Evolutionary conservation across 345 rosid genomes (phyloP).

Genomic region (Mercurialis annua): DNA sequence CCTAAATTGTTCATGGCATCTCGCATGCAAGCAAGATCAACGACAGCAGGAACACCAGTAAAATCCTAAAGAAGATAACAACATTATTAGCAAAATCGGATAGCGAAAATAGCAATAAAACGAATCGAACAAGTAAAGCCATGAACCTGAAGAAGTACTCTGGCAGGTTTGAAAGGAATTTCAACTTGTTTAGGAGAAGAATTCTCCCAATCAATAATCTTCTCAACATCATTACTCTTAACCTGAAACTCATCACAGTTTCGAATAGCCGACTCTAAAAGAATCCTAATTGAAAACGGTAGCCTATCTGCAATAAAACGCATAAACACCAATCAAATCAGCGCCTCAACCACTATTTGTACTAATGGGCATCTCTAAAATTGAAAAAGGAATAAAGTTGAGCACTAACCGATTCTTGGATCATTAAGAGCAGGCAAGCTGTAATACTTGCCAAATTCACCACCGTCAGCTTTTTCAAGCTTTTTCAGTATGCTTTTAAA

Average conservation of each 20-base stretch:
- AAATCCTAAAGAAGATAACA: constrained; percentile 45
- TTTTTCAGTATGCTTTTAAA: constrained; percentile 56
- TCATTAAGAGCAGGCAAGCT: constrained; percentile 67
- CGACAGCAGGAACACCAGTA: constrained; percentile 87
- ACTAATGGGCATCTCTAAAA: neutral
- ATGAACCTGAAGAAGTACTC: constrained; percentile 70
- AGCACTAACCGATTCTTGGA: constrained; percentile 60
- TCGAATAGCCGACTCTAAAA: constrained; percentile 71
- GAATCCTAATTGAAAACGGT: constrained; percentile 68
- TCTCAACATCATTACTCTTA: constrained; percentile 75
- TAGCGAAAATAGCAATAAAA: neutral
- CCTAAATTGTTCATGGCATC: constrained; percentile 76
- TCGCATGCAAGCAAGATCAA: constrained; percentile 83
- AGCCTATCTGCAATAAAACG: constrained; percentile 49
- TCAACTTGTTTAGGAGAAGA: constrained; percentile 67
- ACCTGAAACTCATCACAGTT: constrained; percentile 80
- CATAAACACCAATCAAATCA: neutral
- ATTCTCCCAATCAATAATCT: constrained; percentile 77
- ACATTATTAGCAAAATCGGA: neutral
- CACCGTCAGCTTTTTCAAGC: constrained; percentile 63
- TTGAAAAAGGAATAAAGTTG: neutral
- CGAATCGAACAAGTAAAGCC: neutral
- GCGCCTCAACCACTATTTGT: neutral
- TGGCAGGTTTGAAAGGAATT: constrained; percentile 81
- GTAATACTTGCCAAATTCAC: constrained; percentile 61